Percentiles rank a stretch among this genome's conserved stretches.
These are phyloP conservation scores for Pseudoperonospora humuli DNA, from an alignment of 352 stramenopile species.

Conservation along the genomic window DNA sequence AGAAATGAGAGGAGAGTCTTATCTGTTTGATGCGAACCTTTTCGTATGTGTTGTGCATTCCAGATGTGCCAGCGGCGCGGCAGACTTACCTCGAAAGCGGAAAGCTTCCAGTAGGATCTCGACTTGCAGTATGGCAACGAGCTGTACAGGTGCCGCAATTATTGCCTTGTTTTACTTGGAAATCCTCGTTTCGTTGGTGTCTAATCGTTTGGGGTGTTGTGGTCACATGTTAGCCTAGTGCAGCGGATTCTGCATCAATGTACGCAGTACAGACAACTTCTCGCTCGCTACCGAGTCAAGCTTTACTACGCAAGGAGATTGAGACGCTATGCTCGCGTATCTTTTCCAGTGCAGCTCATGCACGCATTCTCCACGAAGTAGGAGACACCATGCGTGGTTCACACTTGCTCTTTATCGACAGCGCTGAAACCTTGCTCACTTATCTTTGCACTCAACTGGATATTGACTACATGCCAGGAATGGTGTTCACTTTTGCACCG, in stretches of 20 bases:
- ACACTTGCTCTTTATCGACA: slow-evolving; percentile 70
- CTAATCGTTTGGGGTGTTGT: too few species aligned
- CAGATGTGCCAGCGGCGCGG: too few species aligned
- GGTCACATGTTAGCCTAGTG: slow-evolving; percentile 32
- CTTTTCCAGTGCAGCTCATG: slow-evolving; percentile 48
- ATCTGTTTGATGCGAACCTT: too few species aligned
- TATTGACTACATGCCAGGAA: slow-evolving; percentile 49
- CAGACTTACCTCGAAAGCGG: too few species aligned
- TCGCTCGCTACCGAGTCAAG: slow-evolving; percentile 44
- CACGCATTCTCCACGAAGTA: slow-evolving; percentile 23
- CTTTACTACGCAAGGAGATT: slow-evolving; percentile 55
- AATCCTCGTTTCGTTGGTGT: slow-evolving; percentile 30
- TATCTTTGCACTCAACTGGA: slow-evolving; percentile 55
- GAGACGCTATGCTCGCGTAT: slow-evolving; percentile 53
- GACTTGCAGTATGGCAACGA: too few species aligned
- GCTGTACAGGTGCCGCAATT: too few species aligned
- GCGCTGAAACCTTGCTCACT: slow-evolving; percentile 59
- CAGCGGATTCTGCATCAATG: slow-evolving; percentile 51
- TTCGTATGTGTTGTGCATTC: too few species aligned
- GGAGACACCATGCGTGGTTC: slow-evolving; percentile 39
- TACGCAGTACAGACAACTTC: slow-evolving; percentile 63
- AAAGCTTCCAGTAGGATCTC: too few species aligned
- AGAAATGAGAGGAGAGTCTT: too few species aligned
- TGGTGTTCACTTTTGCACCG: slow-evolving; percentile 49
- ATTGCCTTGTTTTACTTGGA: slow-evolving; percentile 21